Base-by-base conservation (phyloP, 2,329 filamentous ascomycete species). In the Lachnellula occidentalis region DNA sequence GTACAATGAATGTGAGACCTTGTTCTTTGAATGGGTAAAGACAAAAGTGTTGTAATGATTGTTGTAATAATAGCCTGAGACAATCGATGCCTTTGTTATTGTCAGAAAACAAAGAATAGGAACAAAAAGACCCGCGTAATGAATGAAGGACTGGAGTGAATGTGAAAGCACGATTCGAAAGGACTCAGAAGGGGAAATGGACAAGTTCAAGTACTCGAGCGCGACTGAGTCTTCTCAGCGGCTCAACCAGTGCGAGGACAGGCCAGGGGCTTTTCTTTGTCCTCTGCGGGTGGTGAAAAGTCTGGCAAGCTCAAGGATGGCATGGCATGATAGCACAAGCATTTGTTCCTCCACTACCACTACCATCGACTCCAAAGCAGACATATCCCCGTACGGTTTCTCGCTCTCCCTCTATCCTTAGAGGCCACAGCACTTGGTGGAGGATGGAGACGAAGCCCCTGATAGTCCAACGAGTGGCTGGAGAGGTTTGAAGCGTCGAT, bases 91-190 rank as follows among this genome's bases (percentile, higher is more conserved):
- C 50, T 24, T 55, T 57, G 47, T 27, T 46, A 51, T 49, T 48
- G 47, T 42, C 57, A 59, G 62, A 57, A 56, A 54, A 39, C 39
- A 46, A 43, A 48, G 24, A 45, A 55, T 17, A 17, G 17, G 51
- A 51, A 58, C 37, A 54, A 61, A 34, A 34, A 52, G 46, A 54
- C 61, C 57, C 61, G 63, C 61, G 56, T 66, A 70, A 71, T 59
- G 69, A 71, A 60, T 53, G 69, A 70, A 66, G 62, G 61, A 47
- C 41, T 22, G 48, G 27, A 51, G 36, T 36, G 42, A 54, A 41
- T 36, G n/a, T 47, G 15, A 36, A 48, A 48, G 46, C n/a, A 37
- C 14, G 24, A 24, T 22, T 27, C 22, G 24, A 21, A 21, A n/a
- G 17, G 8, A 9, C 15, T 17, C 42, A 48, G 34, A 48, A 52